Base-by-base conservation (phyloP, 1,284 basidiomycete species). In the Schizophyllum commune region DNA sequence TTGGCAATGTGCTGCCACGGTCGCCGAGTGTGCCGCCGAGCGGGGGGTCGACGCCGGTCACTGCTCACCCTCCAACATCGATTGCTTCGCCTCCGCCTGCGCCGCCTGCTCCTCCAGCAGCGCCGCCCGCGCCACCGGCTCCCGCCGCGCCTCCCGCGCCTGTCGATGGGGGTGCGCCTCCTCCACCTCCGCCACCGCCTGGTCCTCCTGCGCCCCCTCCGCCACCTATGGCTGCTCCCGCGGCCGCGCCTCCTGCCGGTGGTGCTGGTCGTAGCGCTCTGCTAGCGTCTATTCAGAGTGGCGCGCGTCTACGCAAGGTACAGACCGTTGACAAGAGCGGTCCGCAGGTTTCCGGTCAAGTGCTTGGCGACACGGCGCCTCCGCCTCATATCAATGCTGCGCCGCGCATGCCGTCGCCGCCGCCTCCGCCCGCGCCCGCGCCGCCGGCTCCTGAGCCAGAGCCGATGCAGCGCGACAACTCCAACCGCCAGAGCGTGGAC, bases 261-360 rank as follows among this genome's bases (percentile, higher is more conserved):
- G 64, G 68, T 6, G 70, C 81, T 7, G 81, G 79, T 5, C 81
- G 86, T 32, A 77, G 80, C 62, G 93, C 91, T 0, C 77, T 99
- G 32, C 75, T 99, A 62, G 77, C 79, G 13, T 87, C 92, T 15
- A 99, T 99, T 66, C 88, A 93, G 69, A 83, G 86, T 5, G 96
- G 96, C 1, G 74, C 83, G 47, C 82, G 77, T 64, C 77, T 99
- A 64, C 83, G 82, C 62, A 94, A 94, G 74, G 76, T 93, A 0
- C 81, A 86, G 64, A 98, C 96, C 1, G 84, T 89, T 61, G 96
- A 98, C 71, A 88, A 90, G 65, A 94, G 91, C 65, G 84, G 73
- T 0, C 84, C 89, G 5, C 72, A 80, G 0, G 77, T 86, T 1
- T 81, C 88, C 13, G 95, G 96, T 2, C 84, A 77, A 58, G 91